Conservation (phyloP, 2,329 filamentous ascomycete species). For the Akanthomyces uredinophilus region DNA sequence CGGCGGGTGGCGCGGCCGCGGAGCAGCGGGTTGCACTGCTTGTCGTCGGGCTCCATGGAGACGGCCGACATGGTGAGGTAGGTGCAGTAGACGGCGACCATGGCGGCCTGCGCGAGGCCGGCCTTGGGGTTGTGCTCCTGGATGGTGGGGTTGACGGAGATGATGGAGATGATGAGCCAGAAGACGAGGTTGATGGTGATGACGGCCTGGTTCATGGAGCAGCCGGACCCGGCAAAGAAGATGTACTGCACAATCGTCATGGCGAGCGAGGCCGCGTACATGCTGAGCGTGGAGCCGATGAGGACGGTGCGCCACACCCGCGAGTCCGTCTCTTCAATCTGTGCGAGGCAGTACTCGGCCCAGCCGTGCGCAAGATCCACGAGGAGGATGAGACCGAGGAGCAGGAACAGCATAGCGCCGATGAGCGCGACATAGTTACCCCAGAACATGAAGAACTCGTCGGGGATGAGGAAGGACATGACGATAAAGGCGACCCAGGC, state of each 20-base stretch:
- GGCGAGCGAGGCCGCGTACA: slow-evolving; percentile 85
- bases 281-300: slow-evolving; percentile 85
- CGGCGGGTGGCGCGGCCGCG: slow-evolving; percentile 81
- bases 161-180: slow-evolving; percentile 70
- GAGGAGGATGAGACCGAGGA: slow-evolving; percentile 85
- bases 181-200: slow-evolving; percentile 91
- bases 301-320: slow-evolving; percentile 78
- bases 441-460: slow-evolving; percentile 91
- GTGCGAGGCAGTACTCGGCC: slow-evolving; percentile 91
- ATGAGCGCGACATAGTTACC: slow-evolving; percentile 88
- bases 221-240: slow-evolving; percentile 79
- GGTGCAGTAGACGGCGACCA: slow-evolving; percentile 97
- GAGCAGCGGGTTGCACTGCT: slow-evolving; percentile 88
- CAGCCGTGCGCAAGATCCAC: slow-evolving; percentile 95
- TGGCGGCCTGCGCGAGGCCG: slow-evolving; percentile 92
- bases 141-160: slow-evolving; percentile 84
- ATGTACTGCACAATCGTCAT: slow-evolving; percentile 98
- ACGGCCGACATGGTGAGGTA: slow-evolving; percentile 98
- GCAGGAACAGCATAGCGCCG: slow-evolving; percentile 86
- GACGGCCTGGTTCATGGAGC: slow-evolving; percentile 93
- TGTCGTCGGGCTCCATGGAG: slow-evolving; percentile 94
- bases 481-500: slow-evolving; percentile 84
- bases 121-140: slow-evolving; percentile 92
- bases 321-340: slow-evolving; percentile 88
- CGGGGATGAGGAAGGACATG: slow-evolving; percentile 90